A percentile compares a stretch with the other conserved stretches of the same genome.
Conservation (phyloP, 1,139 yeast species). For the Taphrina deformans region DNA sequence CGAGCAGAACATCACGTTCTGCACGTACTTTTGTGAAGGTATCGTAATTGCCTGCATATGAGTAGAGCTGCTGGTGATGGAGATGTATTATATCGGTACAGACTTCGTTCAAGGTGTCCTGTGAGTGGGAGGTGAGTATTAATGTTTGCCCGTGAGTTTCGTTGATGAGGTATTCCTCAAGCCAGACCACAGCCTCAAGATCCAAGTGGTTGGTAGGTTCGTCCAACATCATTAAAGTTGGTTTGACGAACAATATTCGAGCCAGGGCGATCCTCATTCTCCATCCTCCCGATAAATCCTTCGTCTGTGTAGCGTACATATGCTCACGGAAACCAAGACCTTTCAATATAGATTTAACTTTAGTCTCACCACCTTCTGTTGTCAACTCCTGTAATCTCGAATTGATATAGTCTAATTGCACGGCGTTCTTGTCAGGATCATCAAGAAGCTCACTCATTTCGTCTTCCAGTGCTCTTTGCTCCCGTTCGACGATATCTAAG, state of each 20-base stretch:
- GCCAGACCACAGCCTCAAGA: conserved; percentile 99
- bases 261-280: conserved; percentile 88
- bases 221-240: conserved; percentile 81
- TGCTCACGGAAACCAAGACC: conserved; percentile 93
- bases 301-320: conserved; percentile 85
- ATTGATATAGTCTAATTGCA: conserved; percentile 35
- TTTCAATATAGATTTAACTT: conserved; percentile 70
- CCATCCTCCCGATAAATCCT: conserved; percentile 99
- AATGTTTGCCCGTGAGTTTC: conserved; percentile 46
- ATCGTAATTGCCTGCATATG: conserved; percentile 98
- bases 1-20: conserved; percentile 94
- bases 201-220: conserved; percentile 99
- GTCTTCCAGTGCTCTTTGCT: conserved; percentile 89
- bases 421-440: conserved; percentile 38
- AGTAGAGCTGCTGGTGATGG: conserved; percentile 67
- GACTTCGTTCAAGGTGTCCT: conserved; percentile 98
- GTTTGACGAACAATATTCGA: conserved; percentile 80
- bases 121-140: conserved; percentile 94
- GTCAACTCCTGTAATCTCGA: conserved; percentile 36
- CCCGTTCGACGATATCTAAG: conserved; percentile 92
- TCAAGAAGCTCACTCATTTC: conserved; percentile 66
- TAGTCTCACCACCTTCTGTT: conserved; percentile 34
- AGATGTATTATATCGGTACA: conserved; percentile 97
- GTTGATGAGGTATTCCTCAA: conserved; percentile 87
- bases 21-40: conserved; percentile 90